A percentile compares a stretch with the other conserved stretches of the same genome.
Conservation (phyloP, 2,329 filamentous ascomycete genomes). For the Trichoderma brevicompactum region DNA sequence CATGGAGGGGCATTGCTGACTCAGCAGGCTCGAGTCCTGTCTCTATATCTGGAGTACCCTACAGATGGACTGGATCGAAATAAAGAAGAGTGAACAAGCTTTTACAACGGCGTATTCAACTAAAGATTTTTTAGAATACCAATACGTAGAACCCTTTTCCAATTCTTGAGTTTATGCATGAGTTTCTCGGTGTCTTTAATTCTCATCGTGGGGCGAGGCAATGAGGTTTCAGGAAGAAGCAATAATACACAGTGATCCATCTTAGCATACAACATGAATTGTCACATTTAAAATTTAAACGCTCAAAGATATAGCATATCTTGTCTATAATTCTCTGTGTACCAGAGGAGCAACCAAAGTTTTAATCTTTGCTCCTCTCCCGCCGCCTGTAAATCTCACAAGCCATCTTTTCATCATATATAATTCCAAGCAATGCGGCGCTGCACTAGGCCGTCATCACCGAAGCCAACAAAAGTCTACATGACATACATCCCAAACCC, state of each 20-base stretch:
- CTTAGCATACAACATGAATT: not conserved
- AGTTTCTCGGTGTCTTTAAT: no score
- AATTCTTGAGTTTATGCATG: no score
- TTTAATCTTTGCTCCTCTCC: not conserved
- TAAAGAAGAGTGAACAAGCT: no score
- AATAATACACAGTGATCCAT: no score
- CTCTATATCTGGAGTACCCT: not conserved
- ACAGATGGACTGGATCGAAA: not conserved
- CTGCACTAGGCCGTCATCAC: constrained; percentile 27
- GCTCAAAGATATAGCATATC: not conserved
- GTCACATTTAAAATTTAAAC: not conserved
- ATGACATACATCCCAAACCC: constrained; percentile 14
- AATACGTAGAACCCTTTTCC: no score
- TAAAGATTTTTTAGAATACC: no score
- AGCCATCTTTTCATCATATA: constrained; percentile 1
- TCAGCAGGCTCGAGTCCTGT: not conserved
- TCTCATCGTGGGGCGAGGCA: no score
- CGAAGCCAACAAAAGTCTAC: constrained; percentile 19
- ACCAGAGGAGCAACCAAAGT: not conserved
- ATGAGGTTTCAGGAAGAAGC: no score
- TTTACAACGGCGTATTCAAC: no score
- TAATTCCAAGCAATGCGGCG: constrained; percentile 20
- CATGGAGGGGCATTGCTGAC: constrained; percentile 19
- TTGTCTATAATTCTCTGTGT: not conserved
- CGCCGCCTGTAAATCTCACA: not conserved